A percentile compares a stretch with the other conserved stretches of the same genome.
phyloP scores from a whole-genome alignment of 179 eudicot genomes.

The Sideroxylon spinosum region DNA sequence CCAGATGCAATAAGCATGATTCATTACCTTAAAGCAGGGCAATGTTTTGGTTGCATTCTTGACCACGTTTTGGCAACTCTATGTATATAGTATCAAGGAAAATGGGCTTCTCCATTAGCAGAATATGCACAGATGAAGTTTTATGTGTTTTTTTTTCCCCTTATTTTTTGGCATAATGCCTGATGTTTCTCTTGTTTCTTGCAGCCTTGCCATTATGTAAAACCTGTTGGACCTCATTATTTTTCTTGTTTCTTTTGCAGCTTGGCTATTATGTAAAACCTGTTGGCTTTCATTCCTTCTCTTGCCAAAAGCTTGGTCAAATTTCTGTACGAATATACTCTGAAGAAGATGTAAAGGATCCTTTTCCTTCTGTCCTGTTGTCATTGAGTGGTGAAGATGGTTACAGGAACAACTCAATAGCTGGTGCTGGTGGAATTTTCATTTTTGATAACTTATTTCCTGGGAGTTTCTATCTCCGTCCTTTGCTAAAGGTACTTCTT shows the following conservation, averaged over 20 bases:
- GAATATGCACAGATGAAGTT: neutral
- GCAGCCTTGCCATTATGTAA: conserved; percentile 91
- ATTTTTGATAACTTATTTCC: conserved; percentile 74
- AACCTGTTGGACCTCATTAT: conserved; percentile 63
- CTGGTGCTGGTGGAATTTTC: conserved; percentile 78
- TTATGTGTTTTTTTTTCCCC: neutral
- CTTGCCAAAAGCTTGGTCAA: conserved; percentile 95
- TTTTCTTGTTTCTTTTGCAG: conserved; percentile 46
- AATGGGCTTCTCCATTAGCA: neutral
- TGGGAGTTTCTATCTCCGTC: conserved; percentile 96
- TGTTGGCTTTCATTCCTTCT: conserved; percentile 69
- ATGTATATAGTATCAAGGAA: neutral
- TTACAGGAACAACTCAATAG: conserved; percentile 82
- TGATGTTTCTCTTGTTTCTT: conserved; percentile 23
- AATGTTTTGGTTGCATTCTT: neutral
- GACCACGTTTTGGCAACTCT: neutral
- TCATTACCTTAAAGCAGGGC: neutral
- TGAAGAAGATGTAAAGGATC: conserved; percentile 62
- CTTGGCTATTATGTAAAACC: conserved; percentile 75
- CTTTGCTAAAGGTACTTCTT: conserved; percentile 72
- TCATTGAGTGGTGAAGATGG: conserved; percentile 98
- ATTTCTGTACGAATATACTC: conserved; percentile 65
- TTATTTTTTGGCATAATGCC: neutral
- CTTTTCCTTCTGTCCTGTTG: conserved; percentile 80
- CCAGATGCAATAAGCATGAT: neutral